Base-by-base conservation (phyloP, 1,284 basidiomycete species). In the Trichosporon faecale region DNA sequence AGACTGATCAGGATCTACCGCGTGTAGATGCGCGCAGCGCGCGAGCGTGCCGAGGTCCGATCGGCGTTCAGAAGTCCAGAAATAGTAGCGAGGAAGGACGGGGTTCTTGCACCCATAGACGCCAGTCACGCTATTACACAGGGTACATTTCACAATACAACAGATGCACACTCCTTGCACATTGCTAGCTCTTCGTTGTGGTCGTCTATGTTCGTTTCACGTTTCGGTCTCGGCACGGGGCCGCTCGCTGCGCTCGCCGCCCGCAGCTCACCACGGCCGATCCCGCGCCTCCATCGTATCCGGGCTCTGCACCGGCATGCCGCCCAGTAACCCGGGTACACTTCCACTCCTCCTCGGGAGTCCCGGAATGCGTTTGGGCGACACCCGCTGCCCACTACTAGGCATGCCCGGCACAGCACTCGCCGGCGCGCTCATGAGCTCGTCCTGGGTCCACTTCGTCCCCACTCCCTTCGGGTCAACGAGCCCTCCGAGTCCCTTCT, bases 1-100 rank as follows among this genome's bases (percentile, higher is more conserved):
- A 86, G 93, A 27, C 84, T 95, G 44, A 86, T 95, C 67, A 86
- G 93, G 69, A 93, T 95, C 27, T 83, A 82, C 65, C 73, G 80
- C n/a, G 74, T 73, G 9, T 80, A 70, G 67, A 8, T n/a, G 21
- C 21, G 18, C 18, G 18, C 3, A 46, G 44, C 5, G 21, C 11
- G 49, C 49, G 44, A 46, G 40, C 40, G 4, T 44, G 33, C 40
- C 40, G 3, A 8, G 40, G 33, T 33, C 33, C 5, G 33, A 4
- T 4, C 33, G 33, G 33, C 33, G 33, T 33, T 33, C 33, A 33
- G 33, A 33, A 33, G 33, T 33, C 5, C 33, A n/a, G 33, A 33
- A 33, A 9, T 33, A 9, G 33, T n/a, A n/a, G n/a, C n/a, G 31
- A 33, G 31, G 31, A 14, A 37, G 14, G 35, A 37, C 6, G 14